phyloP scores from a whole-genome alignment of 2,329 filamentous ascomycete genomes.

The Hirsutella minnesotensis region DNA sequence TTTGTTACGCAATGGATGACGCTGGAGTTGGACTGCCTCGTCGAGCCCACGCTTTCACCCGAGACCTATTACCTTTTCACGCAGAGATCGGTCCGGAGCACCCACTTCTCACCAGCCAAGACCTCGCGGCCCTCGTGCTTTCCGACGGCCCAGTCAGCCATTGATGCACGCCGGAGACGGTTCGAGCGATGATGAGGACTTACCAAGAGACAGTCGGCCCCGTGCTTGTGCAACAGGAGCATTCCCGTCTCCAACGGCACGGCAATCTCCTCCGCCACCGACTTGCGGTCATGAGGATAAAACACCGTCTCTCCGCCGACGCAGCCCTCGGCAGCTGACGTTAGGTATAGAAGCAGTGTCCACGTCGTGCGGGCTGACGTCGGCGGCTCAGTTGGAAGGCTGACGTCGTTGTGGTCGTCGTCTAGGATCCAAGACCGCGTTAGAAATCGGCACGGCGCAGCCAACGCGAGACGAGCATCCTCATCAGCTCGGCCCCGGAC shows the following conservation, averaged over 20 bases:
- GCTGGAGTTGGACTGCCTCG: too few species aligned
- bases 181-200: conserved; percentile 14
- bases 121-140: conserved; percentile 78
- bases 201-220: conserved; percentile 72
- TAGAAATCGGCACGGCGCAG: background rate
- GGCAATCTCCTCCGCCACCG: conserved; percentile 51
- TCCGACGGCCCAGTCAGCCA: conserved; percentile 12
- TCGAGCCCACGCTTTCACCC: background rate
- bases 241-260: conserved; percentile 74
- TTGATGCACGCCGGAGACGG: background rate
- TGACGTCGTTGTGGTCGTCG: conserved; percentile 72
- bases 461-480: background rate
- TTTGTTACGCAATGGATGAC: too few species aligned
- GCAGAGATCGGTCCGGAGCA: conserved; percentile 74
- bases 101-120: conserved; percentile 75
- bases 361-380: conserved; percentile 55
- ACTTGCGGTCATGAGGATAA: conserved; percentile 56
- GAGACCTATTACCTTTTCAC: conserved; percentile 34
- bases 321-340: conserved; percentile 61
- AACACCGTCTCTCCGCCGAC: conserved; percentile 85
- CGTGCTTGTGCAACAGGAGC: conserved; percentile 78
- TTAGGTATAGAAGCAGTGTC: conserved; percentile 83
- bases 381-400: conserved; percentile 28
- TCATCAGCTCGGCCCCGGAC: conserved; percentile 17
- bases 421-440: conserved; percentile 37